Base-by-base conservation (phyloP, 371 early-diverging fungal genomes). In the Mucor mucedo region DNA sequence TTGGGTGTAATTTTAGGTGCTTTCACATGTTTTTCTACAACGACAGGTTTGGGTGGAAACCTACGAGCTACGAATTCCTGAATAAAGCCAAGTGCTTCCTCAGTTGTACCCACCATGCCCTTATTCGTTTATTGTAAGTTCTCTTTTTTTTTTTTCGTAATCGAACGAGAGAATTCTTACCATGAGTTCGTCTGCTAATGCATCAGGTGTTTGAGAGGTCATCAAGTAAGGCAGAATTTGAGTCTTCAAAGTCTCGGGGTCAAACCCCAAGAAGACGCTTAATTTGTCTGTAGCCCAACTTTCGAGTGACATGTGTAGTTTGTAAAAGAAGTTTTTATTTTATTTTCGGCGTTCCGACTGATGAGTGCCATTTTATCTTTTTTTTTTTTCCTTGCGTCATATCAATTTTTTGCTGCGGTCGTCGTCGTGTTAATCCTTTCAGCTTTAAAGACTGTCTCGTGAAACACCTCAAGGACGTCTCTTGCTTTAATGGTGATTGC, bases 241-340 rank as follows among this genome's bases (percentile, higher is more conserved):
- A 5, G 69, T 64, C 29, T 69, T 45, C 13, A 82, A 52, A 1
- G 83, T 79, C 38, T 76, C 77, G 3, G 74, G 65, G 52, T 82
- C 83, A 38, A 82, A 71, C 9, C 83, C 83, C n/a, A 82, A 64
- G 52, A 79, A 79, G 1, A 76, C 68, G 33, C 73, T 69, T 45
- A 82, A 61, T 60, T 82, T 72, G 21, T 79, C 74, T 21, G 55
- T 53, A 27, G 75, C 79, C 83, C 83, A 82, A 30, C 49, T 68
- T 50, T 70, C 70, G 4, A 69, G 53, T 39, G 65, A 57, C 40
- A 58, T 58, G 35, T 35, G 21, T 21, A 21, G 21, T 21, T 21
- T 21, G 21, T 21, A 21, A 21, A 21, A 21, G 21, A 21, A 21
- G 21, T 21, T 21, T 21, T 21, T 21, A 21, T 21, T 21, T 21